These are phyloP conservation scores for Fonsecaea pugnacius DNA, from an alignment of 2,329 filamentous ascomycete species.

Conservation along the genomic window DNA sequence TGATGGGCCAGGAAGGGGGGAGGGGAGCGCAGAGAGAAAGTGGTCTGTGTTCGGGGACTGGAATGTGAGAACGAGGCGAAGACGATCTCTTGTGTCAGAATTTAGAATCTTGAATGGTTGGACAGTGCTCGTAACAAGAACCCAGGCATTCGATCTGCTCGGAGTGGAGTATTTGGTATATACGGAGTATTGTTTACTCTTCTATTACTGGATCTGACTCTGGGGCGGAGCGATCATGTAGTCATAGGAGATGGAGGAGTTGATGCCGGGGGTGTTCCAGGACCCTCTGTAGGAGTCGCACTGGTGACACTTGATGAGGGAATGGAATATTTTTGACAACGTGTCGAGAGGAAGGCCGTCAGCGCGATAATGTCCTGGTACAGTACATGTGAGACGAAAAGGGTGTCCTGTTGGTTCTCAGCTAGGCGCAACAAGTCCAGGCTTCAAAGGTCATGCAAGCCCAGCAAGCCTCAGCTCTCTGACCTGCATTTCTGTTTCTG, in stretches of 20 bases:
- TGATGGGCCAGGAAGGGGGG: constrained; percentile 41
- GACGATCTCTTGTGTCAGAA: constrained; percentile 16
- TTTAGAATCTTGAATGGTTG: neutral
- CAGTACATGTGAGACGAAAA: constrained; percentile 16
- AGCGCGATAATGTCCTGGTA: neutral
- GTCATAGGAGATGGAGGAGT: neutral
- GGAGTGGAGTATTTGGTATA: constrained; percentile 10
- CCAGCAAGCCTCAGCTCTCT: constrained; percentile 6
- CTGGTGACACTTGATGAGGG: neutral
- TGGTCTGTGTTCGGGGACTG: constrained; percentile 27
- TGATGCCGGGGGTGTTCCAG: neutral
- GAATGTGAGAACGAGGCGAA: constrained; percentile 24
- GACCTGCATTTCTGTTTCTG: neutral
- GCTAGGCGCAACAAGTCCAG: constrained; percentile 6
- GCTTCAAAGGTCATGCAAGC: neutral
- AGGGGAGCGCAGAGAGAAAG: constrained; percentile 6
- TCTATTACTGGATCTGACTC: constrained; percentile 13
- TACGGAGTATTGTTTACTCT: constrained; percentile 19
- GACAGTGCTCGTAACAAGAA: neutral
- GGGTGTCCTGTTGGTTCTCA: constrained; percentile 8
- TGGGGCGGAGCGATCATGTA: constrained; percentile 3
- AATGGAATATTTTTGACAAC: neutral
- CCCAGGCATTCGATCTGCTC: constrained; percentile 4
- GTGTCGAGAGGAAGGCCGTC: neutral
- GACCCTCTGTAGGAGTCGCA: neutral